Base-by-base conservation (phyloP, 768 basidiomycete genomes). In the Mycena latifolia region DNA sequence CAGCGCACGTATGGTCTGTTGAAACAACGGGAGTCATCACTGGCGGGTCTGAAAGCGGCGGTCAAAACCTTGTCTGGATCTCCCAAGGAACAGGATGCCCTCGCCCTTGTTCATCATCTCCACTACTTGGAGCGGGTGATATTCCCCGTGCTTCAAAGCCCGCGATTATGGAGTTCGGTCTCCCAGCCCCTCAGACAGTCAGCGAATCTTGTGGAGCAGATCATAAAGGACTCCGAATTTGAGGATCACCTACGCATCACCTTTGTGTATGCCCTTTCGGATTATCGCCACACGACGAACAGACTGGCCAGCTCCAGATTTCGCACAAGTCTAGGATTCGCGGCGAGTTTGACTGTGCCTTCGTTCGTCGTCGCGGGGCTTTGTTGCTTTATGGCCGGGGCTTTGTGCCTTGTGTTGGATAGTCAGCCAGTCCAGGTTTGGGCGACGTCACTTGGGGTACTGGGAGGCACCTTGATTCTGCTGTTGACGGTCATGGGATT, bases 391-490 rank as follows among this genome's bases (percentile, higher is more conserved):
- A 57, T 43, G 10, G 37, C 50, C 1, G 63, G 68, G 0, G 60
- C 46, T 31, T 12, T 47, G 9, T 65, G 68, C 25, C 31, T 60
- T 22, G 64, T 45, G 45, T 14, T 51, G 17, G 25, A 53, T 22
- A 57, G 47, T 20, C 68, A 69, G 55, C 68, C 63, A 8, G 31
- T 57, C 1, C 37, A 18, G 18, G 68, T 69, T 20, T 65, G 64
- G 68, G 61, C 43, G 28, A 55, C 59, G 2, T 69, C 63, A 7
- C 28, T 62, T 48, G 59, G 18, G n/a, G 47, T 62, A 15, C 37
- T 69, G 3, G 63, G 33, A 22, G 53, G 22, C 14, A 65, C 53
- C 2, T 11, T 45, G 1, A 3, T 61, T 8, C 37, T 54, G 28
- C 24, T 53, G 14, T 4, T 25, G 5, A 24, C 33, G 9, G 60